These are phyloP conservation scores for Kernera saxatilis DNA, from an alignment of 345 rosid species.

Conservation along the genomic window DNA sequence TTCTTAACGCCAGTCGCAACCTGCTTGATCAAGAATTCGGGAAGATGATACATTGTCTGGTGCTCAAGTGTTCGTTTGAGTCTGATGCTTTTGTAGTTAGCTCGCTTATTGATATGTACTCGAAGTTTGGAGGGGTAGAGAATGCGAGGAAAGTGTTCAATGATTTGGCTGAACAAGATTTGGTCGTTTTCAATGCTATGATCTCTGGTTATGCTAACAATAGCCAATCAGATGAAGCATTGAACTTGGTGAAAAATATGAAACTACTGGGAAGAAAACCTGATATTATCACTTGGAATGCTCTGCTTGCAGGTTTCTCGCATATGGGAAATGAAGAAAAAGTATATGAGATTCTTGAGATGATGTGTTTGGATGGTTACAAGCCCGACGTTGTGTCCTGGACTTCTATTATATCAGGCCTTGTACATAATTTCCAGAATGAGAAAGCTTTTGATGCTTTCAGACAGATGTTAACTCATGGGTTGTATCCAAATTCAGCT, in stretches of 20 bases:
- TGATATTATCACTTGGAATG: constrained; percentile 68
- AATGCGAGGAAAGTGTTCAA: constrained; percentile 48
- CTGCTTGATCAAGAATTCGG: constrained; percentile 45
- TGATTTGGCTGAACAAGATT: constrained; percentile 50
- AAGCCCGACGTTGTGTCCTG: constrained; percentile 74
- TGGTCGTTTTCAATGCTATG: constrained; percentile 66
- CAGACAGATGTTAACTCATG: constrained; percentile 46
- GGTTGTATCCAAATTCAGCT: constrained; percentile 51
- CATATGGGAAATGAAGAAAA: constrained; percentile 42
- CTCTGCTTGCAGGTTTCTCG: constrained; percentile 60
- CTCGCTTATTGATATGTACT: constrained; percentile 76
- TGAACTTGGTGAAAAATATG: constrained; percentile 48
- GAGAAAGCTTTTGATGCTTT: constrained; percentile 55
- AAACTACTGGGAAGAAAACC: constrained; percentile 38
- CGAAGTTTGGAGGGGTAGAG: constrained; percentile 47
- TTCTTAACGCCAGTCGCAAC: constrained; percentile 66
- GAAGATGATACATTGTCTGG: constrained; percentile 48
- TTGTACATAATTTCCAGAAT: constrained; percentile 56
- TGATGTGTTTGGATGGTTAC: constrained; percentile 46
- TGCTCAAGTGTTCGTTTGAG: constrained; percentile 42
- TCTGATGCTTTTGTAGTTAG: constrained; percentile 53
- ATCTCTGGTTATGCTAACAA: constrained; percentile 60
- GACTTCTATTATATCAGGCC: constrained; percentile 78
- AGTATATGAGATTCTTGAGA: constrained; percentile 40
- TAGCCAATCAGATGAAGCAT: constrained; percentile 42